Evolutionary conservation across 164 flowering plant genomes (phyloP), one percentile per base, ranked within the genome.

Genomic region (Chloranthus sessilifolius): DNA sequence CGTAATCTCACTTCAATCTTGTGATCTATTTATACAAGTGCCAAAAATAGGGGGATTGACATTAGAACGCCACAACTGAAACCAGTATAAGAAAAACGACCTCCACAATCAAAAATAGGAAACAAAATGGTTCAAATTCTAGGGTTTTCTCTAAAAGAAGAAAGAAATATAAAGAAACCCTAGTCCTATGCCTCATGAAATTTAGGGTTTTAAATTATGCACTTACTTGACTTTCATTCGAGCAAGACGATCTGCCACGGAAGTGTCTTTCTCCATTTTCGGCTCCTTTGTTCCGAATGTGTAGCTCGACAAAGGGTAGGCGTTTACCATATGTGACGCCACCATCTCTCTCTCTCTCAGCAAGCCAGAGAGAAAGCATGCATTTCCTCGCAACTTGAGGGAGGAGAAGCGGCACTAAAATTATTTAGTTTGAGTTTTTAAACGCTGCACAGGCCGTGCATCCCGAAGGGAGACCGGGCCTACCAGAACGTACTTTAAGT

Each of bases 241-340:
- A 61, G 98, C 96, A 27, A 92, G 98, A 21, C 98, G 95, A 68
- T 92, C 98, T 23, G 95, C 94, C 29, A 88, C 95, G 31, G 95
- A 88, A 58, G 94, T 85, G 64, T 88, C 98, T 67, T 88, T 88
- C 76, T 92, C 98, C 96, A 92, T 84, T 70, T 88, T 92, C 23
- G 96, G 96, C 68, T 92, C 98, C 58, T 92, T 92, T 21, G 95
- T 82, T 12, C 98, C 98, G 61, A 88, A 92, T 1, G 95, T 80
- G 75, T 92, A 92, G 79, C 94, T 88, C 22, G 98, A 83, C 2
- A 92, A 66, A 7, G 98, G 98, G 61, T 85, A 85, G 2, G 83
- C 71, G 51, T 82, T 85, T 66, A 79, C 96, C n/a, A 54, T 48
- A 11, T 67, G 38, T 22, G 71, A 66, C 25, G 29, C 43, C 53